Percentiles rank a stretch among this genome's conserved stretches.
Conservation (phyloP, 495 filamentous ascomycete genomes). For the Aspergillus hancockii region DNA sequence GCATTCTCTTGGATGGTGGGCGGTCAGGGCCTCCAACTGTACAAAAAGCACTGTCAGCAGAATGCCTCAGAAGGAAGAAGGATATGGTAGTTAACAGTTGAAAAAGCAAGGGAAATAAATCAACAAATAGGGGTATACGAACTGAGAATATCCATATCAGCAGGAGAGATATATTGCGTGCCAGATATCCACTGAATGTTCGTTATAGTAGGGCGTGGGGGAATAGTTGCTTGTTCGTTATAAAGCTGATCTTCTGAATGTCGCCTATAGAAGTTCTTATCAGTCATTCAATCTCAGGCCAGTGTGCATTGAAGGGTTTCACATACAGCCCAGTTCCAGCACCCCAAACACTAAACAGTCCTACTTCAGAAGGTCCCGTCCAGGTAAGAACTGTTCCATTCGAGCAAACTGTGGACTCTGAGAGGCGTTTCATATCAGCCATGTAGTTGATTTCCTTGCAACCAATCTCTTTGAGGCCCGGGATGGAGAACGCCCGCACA, state of each 20-base stretch:
- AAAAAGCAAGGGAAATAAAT: background rate
- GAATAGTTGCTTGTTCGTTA: constrained; percentile 70
- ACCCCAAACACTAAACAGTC: constrained; percentile 79
- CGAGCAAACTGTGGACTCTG: constrained; percentile 65
- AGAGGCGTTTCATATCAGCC: constrained; percentile 72
- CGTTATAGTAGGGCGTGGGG: constrained; percentile 89
- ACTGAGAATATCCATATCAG: constrained; percentile 88
- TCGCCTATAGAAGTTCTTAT: constrained; percentile 41
- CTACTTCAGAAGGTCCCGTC: constrained; percentile 86
- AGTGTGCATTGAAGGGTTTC: background rate
- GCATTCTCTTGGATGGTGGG: constrained; percentile 77
- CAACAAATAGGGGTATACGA: constrained; percentile 18
- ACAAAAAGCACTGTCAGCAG: constrained; percentile 16
- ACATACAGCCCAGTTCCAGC: constrained; percentile 59
- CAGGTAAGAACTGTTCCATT: constrained; percentile 83
- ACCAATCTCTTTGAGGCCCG: constrained; percentile 83
- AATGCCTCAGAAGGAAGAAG: constrained; percentile 19
- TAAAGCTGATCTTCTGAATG: constrained; percentile 69
- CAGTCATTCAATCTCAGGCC: constrained; percentile 11
- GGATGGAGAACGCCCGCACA: constrained; percentile 78
- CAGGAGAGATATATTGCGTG: constrained; percentile 84
- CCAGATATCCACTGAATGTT: constrained; percentile 96
- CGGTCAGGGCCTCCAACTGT: constrained; percentile 81
- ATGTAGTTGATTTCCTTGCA: constrained; percentile 57
- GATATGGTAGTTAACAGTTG: background rate